Evolutionary conservation across 176 grass and related monocot genomes (phyloP), one percentile per base, ranked within the genome.

Genomic region (Paspalum notatum): DNA sequence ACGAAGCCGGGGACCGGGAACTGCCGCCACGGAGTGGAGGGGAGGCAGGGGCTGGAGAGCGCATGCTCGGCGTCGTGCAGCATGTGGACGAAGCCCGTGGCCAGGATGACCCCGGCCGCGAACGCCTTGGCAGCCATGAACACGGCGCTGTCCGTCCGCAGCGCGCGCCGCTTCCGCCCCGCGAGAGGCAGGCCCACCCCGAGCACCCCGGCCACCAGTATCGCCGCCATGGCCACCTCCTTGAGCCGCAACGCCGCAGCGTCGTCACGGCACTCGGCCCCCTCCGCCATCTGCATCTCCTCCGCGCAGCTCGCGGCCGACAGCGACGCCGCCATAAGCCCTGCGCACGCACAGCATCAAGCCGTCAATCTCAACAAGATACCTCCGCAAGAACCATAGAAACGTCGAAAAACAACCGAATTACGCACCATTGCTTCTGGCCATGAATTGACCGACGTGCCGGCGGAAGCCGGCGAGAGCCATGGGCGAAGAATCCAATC

Each of bases 61-160:
- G 95, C 80, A 47, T 40, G 21, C 44, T 88, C 48, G 18, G 92
- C 90, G 45, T 89, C 92, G 71, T 91, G 87, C 11, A 98, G 72
- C 88, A 93, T 89, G 86, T 98, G 95, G 2, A 95, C 92, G 68
- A 98, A 94, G 2, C 95, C 95, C 16, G 95, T 93, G 52, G 95
- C 87, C 7, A 98, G 89, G 58, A 98, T 93, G 6, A 93, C 90
- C 1, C 95, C 95, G 0, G 95, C 95, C 4, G 92, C 88, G 27
- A 98, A 86, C 6, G 95, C 90, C 81, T 89, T 94, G 1, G 77
- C 87, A 8, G 85, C 38, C 27, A 81, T 17, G 85, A 98, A 93
- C 22, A 21, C 80, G 0, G 80, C 45, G 62, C 84, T 80, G 83
- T 89, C 95, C 12, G 85, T 85, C 16, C 70, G 78, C 62, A 93